Base-by-base conservation (phyloP, 1,139 yeast species). In the Blastobotrys elegans region DNA sequence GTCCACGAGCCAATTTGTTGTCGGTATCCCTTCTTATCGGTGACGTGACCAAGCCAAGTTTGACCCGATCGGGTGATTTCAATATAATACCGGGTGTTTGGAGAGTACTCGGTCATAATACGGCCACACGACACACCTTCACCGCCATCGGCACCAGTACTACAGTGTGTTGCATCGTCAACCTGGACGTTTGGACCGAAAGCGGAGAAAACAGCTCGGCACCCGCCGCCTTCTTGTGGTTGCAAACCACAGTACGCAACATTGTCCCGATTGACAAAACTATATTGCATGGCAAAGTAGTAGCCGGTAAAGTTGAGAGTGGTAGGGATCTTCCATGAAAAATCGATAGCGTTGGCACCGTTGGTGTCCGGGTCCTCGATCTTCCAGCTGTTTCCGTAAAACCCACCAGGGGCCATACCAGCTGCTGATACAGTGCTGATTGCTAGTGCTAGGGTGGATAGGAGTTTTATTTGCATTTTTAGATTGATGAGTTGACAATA, bases 211-310 rank as follows among this genome's bases (percentile, higher is more conserved):
- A 40, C 6, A 2, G 43, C 43, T 17, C 18, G 11, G 18, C 34
- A 33, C 10, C 13, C 20, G 16, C 30, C 29, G 11, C 4, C 11
- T 2, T 10, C 22, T 13, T n/a, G 26, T 10, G 42, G 42, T 20
- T 40, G 43, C 13, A 40, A 17, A 10, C 43, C 43, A 30, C 29
- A 18, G 30, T 40, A 40, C 20, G 34, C 35, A 20, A 18, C 17
- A 14, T 18, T 13, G 3, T 27, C 26, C 8, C 42, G 33, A 24
- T 29, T 17, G 7, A 39, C 33, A 16, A 16, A 39, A 2, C 31
- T 5, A 24, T n/a, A 39, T 17, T 39, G 42, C 42, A 39, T 39
- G 24, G 42, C 33, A 21, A 39, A 3, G 26, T 39, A 39, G 13
- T 20, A 39, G 11, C 42, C 42, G 13, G 22, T n/a, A 4, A 3